Conservation (phyloP, 1,139 yeast species). For the Yamadazyma oceani region DNA sequence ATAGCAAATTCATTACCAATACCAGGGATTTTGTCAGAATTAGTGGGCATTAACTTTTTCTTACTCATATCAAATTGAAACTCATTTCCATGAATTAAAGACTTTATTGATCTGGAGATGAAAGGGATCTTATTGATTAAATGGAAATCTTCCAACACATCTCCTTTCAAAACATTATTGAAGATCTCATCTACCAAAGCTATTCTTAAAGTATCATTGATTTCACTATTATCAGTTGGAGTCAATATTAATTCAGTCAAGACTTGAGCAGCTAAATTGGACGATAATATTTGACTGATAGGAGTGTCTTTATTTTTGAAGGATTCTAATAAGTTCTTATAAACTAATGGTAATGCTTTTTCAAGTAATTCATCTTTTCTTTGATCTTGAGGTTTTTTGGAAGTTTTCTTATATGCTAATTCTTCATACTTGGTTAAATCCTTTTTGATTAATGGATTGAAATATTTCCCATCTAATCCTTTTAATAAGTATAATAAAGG, state of each 20-base stretch:
- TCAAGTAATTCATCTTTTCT: constrained; percentile 71
- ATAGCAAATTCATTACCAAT: constrained; percentile 67
- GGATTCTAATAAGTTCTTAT: constrained; percentile 51
- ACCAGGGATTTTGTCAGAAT: constrained; percentile 49
- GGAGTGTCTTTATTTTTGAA: constrained; percentile 29
- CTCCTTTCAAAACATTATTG: constrained; percentile 61
- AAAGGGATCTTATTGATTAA: constrained; percentile 68
- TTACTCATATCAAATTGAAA: constrained; percentile 66
- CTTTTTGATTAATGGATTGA: constrained; percentile 66
- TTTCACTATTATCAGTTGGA: constrained; percentile 47
- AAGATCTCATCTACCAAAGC: constrained; percentile 56
- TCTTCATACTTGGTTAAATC: constrained; percentile 62
- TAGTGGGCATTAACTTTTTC: constrained; percentile 45
- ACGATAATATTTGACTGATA: constrained; percentile 47
- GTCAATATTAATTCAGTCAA: constrained; percentile 70
- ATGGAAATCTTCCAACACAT: constrained; percentile 66
- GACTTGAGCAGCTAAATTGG: constrained; percentile 82
- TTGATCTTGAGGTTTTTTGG: constrained; percentile 81
- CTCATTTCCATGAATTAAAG: constrained; percentile 72
- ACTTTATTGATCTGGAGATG: constrained; percentile 73
- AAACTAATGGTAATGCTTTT: constrained; percentile 65
- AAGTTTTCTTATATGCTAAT: constrained; percentile 64
- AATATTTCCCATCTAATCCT: constrained; percentile 81
- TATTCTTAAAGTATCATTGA: constrained; percentile 45
- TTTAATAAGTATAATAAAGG: constrained; percentile 80